These are phyloP conservation scores for Cercospora brassicicola DNA, from an alignment of 2,329 filamentous ascomycete species.

Conservation along the genomic window DNA sequence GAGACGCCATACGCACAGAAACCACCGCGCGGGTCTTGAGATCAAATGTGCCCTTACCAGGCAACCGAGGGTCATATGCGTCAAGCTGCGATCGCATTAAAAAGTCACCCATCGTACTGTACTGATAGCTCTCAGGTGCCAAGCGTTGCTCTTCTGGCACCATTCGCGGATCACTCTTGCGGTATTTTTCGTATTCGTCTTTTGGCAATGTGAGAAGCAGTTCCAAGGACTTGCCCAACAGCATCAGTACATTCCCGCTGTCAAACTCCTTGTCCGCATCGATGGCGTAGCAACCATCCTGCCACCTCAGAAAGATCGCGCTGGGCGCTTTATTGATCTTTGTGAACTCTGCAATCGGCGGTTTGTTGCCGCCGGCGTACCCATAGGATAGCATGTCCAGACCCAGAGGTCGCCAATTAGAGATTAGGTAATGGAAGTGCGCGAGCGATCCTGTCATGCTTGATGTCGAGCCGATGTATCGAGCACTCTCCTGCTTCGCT, in stretches of 20 bases:
- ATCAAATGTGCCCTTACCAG: constrained; percentile 92
- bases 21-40: constrained; percentile 92
- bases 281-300: constrained; percentile 86
- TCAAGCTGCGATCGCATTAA: constrained; percentile 95
- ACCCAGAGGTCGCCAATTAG: constrained; percentile 74
- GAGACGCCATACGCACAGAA: constrained; percentile 83
- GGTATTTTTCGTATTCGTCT: constrained; percentile 82
- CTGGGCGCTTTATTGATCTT: constrained; percentile 69
- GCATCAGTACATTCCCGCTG: constrained; percentile 78
- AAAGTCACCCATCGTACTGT: constrained; percentile 81
- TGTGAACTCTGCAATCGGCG: constrained; percentile 65
- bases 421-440: constrained; percentile 92
- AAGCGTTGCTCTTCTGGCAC: constrained; percentile 71
- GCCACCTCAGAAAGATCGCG: constrained; percentile 78
- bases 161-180: constrained; percentile 65
- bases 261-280: constrained; percentile 95
- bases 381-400: constrained; percentile 64
- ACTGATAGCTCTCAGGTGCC: constrained; percentile 79
- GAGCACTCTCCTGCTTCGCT: constrained; percentile 66
- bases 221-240: constrained; percentile 94
- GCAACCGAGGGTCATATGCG: constrained; percentile 79
- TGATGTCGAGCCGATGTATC: constrained; percentile 91
- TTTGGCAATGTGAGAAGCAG: constrained; percentile 84
- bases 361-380: constrained; percentile 55
- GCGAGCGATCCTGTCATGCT: constrained; percentile 87